Base-by-base conservation (phyloP, 148 eudicot genomes). In the Persicaria maculosa region DNA sequence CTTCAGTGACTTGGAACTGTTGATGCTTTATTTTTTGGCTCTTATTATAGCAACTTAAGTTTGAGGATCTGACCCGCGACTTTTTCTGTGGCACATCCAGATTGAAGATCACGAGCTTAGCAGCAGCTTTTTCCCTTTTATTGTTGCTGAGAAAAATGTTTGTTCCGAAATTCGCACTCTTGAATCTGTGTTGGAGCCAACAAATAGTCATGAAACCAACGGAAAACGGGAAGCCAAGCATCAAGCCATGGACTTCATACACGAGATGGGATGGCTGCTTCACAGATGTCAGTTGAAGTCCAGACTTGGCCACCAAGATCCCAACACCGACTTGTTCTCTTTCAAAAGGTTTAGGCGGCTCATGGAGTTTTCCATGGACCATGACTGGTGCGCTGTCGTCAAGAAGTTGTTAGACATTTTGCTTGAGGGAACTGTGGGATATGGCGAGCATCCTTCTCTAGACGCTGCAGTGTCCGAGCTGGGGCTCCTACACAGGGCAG, bases 261-360 rank as follows among this genome's bases (percentile, higher is more conserved):
- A 92, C 61, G 97, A 92, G 79, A 84, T 92, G 84, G 97, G 97
- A 9, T 92, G 97, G 97, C 88, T 92, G 67, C 96, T 92, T 74
- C 97, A 90, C 69, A 83, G 88, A 77, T 83, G 75, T 40, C 84
- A 79, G 44, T 73, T 82, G 79, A 86, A 80, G 78, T 72, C 76
- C 64, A 86, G 92, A 76, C 79, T 86, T 77, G 91, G 81, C 17
- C 75, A 64, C 73, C 36, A 61, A 31, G 9, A 61, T 19, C 67
- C 17, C 5, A 61, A 61, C 73, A 15, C 64, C 47, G 84, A 84
- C 73, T 73, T 77, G 3, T 88, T 90, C 69, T 77, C 91, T 44
- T 86, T 88, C 78, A 81, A 77, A 69, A 80, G 97, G 71, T 90
- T 85, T 72, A 87, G 80, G 74, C 88, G 88, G 88, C 86, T 92